These are phyloP conservation scores for Rutstroemia sp. DNA, from an alignment of 2,329 filamentous ascomycete genomes.

Conservation along the genomic window DNA sequence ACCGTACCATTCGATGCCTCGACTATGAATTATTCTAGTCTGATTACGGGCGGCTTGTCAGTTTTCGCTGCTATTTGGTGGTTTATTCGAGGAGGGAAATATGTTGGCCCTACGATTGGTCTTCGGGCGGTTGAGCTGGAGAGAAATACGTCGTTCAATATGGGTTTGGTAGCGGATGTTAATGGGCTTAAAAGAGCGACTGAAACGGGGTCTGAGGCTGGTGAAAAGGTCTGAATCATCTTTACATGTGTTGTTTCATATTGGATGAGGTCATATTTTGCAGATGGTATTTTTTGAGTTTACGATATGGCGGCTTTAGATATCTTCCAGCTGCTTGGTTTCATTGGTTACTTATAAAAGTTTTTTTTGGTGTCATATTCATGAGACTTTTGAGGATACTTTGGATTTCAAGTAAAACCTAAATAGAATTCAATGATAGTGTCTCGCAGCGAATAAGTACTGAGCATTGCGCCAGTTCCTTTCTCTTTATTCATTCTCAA, in stretches of 20 bases:
- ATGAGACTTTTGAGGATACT: neutral
- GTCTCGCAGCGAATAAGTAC: neutral
- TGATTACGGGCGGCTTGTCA: slow-evolving; percentile 39
- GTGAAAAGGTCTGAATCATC: neutral
- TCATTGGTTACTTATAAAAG: no score
- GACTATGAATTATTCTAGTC: slow-evolving; percentile 46
- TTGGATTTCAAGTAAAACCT: neutral
- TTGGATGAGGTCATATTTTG: neutral
- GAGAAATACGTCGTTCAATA: neutral
- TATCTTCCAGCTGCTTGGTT: neutral
- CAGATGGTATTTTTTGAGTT: neutral
- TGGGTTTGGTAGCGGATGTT: neutral
- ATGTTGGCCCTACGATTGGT: slow-evolving; percentile 20
- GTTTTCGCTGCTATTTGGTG: slow-evolving; percentile 36
- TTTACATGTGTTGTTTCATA: neutral
- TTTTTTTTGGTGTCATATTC: neutral
- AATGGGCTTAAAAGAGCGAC: neutral
- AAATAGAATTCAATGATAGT: neutral
- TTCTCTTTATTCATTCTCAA: neutral
- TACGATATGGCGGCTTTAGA: neutral
- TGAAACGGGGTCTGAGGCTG: neutral
- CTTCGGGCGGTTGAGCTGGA: neutral
- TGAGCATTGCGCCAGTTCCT: no score
- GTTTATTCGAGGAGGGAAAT: slow-evolving; percentile 27
- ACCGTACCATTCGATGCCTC: slow-evolving; percentile 36